Base-by-base conservation (phyloP, 495 filamentous ascomycete species). In the Tricharina praecox region DNA sequence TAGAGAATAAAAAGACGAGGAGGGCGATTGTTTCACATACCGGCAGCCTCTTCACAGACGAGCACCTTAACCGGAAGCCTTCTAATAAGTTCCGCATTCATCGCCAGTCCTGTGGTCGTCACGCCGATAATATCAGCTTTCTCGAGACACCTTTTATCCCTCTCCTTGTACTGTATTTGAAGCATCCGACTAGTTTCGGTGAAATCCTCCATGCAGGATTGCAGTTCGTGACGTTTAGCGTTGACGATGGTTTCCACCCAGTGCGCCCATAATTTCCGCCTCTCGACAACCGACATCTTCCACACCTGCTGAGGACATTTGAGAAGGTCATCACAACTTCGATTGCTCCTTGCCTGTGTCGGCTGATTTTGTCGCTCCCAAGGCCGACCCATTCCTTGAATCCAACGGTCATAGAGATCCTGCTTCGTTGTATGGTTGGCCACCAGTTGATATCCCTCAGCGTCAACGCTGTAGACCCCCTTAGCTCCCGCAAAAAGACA, bases 1-100 rank as follows among this genome's bases (percentile, higher is more conserved):
- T n/a, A n/a, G n/a, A n/a, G n/a, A n/a, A n/a, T n/a, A n/a, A n/a
- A n/a, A n/a, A n/a, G n/a, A n/a, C n/a, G n/a, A n/a, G n/a, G n/a
- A n/a, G n/a, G n/a, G n/a, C n/a, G n/a, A n/a, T n/a, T n/a, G n/a
- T n/a, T n/a, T n/a, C n/a, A n/a, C n/a, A n/a, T n/a, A n/a, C n/a
- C n/a, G 1, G 73, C 82, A 2, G 83, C 83, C 55, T 90, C 83
- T 63, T 88, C 82, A 51, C 75, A 78, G 3, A 88, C 34, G 43
- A 92, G 51, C 1, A 85, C 76, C 56, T 88, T 88, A 24, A 70
- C 66, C 20, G 63, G 55, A 2, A 88, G 47, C 13, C 68, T 67
- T 25, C 69, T 68, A 1, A 93, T 70, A 40, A 81, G 60, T 1
- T 72, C 63, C 0, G 84, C 55, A 37, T 81, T 77, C 11, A 69